These are phyloP conservation scores for Fragilaria radians DNA, from an alignment of 108 stramenopile genomes.

Conservation along the genomic window DNA sequence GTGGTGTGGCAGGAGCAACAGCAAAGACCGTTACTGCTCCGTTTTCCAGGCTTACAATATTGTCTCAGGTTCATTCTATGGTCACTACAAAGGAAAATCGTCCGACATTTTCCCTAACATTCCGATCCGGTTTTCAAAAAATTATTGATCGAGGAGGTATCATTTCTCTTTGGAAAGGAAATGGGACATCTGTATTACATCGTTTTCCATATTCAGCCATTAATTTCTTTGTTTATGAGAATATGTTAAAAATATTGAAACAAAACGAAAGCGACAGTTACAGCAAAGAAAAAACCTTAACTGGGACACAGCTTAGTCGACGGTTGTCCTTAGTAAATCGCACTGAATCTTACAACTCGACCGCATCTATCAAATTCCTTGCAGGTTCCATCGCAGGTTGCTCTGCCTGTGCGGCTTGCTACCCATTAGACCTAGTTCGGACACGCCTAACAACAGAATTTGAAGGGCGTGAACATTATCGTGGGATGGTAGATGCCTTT, in stretches of 20 bases:
- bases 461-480: constrained; percentile 72
- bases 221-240: constrained; percentile 89
- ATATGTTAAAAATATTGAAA: constrained; percentile 56
- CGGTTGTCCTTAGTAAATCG: not conserved
- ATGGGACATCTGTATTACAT: constrained; percentile 88
- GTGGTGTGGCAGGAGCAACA: constrained; percentile 90
- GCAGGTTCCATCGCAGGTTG: constrained; percentile 83
- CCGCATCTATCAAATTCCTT: constrained; percentile 39
- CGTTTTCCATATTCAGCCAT: constrained; percentile 92
- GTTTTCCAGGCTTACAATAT: constrained; percentile 80
- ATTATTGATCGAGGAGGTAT: constrained; percentile 85
- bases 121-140: constrained; percentile 59
- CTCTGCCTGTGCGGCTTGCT: constrained; percentile 82
- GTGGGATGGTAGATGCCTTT: constrained; percentile 82
- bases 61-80: constrained; percentile 90
- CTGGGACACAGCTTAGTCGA: constrained; percentile 1
- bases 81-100: constrained; percentile 79
- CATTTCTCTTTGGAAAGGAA: constrained; percentile 87
- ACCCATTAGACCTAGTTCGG: constrained; percentile 89
- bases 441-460: constrained; percentile 89
- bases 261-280: constrained; percentile 14
- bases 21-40: constrained; percentile 93
- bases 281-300: not conserved
- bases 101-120: constrained; percentile 71
- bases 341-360: constrained; percentile 10